Evolutionary conservation across 2,329 filamentous ascomycete genomes (phyloP), one percentile per base, ranked within the genome.

Genomic region (Chaetomiaceae sp.): DNA sequence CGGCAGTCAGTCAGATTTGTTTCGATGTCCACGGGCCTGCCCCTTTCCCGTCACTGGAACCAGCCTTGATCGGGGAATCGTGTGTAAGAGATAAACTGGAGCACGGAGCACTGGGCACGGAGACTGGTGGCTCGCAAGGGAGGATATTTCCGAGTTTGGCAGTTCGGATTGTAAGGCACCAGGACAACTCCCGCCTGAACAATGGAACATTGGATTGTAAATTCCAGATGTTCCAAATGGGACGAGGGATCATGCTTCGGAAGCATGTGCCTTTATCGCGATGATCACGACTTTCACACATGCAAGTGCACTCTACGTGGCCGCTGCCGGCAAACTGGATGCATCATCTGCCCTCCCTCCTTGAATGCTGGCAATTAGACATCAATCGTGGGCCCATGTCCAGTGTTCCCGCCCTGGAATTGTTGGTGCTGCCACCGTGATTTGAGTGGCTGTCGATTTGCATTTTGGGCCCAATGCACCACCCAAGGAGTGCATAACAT

Each of bases 361-460:
- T 38, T 34, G 30, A 11, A 34, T 41, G 33, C 33, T 32, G 51
- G 54, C 54, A 54, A 53, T 54, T 54, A 52, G 53, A 56, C 51
- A 56, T 51, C 47, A 29, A 54, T 50, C 43, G 44, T 5, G 41
- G 44, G 52, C 51, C 42, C 52, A 48, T 45, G 55, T 47, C 47
- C 43, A 48, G 43, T 30, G 29, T 43, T 54, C 33, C 48, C 47
- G 47, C 44, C 53, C 48, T 59, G 51, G 36, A 46, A 56, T 50
- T 9, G 25, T 37, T 18, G 48, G 50, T 49, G 34, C 53, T 54
- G 56, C 50, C 54, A 56, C 57, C 34, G 11, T 48, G 53, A 55
- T 51, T 62, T 61, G 64, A 61, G 45, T 65, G 65, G 64, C 56
- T 58, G 43, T 33, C 41, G 57, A 58, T 56, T 58, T 59, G 57